phyloP scores from a whole-genome alignment of 805 yeast species.

The Sugiyamaella smithiae region DNA sequence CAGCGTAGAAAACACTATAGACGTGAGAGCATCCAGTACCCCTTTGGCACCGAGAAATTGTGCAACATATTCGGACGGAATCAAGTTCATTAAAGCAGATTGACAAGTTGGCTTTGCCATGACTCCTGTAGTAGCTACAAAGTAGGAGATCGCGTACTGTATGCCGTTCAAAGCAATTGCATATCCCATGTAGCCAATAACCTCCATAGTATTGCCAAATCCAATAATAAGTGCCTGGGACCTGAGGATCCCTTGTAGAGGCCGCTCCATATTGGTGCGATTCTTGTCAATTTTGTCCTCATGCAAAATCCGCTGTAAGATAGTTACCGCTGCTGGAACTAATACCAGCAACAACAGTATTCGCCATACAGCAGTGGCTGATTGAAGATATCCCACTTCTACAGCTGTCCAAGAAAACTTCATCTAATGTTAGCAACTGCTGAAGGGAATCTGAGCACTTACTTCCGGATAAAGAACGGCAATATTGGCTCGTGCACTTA shows the following conservation, averaged over 20 bases:
- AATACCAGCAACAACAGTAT: conserved; percentile 28
- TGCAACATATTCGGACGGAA: conserved; percentile 30
- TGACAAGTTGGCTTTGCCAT: conserved; percentile 30
- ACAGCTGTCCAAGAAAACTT: conserved; percentile 34
- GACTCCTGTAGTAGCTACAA: conserved; percentile 30
- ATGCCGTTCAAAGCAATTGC: conserved; percentile 22
- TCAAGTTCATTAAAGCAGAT: conserved; percentile 30
- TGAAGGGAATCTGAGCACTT: not conserved
- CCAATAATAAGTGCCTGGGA: conserved; percentile 23
- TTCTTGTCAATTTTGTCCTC: conserved; percentile 21
- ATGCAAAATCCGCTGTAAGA: conserved; percentile 16
- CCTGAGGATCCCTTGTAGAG: conserved; percentile 19
- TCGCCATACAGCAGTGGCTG: conserved; percentile 28
- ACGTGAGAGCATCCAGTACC: conserved; percentile 16
- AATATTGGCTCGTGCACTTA: conserved; percentile 19
- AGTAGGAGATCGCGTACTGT: conserved; percentile 26
- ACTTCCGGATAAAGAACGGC: conserved; percentile 29
- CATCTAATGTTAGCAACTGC: conserved; percentile 8
- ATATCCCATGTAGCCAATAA: conserved; percentile 28
- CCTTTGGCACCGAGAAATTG: conserved; percentile 31
- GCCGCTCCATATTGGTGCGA: conserved; percentile 9
- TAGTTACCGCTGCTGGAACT: conserved; percentile 26
- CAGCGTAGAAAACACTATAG: conserved; percentile 14
- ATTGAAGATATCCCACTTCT: conserved; percentile 33
- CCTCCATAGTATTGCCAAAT: conserved; percentile 25